These are phyloP conservation scores for Apium graveolens DNA, from an alignment of 129 eudicot genomes.

Conservation along the genomic window DNA sequence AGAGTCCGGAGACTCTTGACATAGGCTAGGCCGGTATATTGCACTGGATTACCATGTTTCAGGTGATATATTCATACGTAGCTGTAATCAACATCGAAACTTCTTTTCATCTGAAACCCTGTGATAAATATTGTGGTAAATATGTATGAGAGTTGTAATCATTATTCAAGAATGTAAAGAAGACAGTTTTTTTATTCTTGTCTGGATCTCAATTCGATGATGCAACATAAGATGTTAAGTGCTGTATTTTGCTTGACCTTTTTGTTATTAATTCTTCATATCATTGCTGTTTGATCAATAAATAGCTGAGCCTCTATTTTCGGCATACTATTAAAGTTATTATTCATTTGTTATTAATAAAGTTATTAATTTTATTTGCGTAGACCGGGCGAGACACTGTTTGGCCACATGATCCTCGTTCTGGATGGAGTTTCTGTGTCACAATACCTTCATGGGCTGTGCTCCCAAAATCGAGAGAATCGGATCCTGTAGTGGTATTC, in stretches of 20 bases:
- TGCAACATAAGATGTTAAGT: not conserved
- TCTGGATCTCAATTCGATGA: not conserved
- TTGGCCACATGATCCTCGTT: constrained; percentile 97
- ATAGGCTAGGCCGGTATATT: not conserved
- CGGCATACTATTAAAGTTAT: not conserved
- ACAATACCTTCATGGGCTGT: constrained; percentile 94
- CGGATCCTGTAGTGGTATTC: constrained; percentile 95
- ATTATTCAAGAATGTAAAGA: too few species aligned
- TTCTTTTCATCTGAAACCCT: too few species aligned
- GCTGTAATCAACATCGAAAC: too few species aligned
- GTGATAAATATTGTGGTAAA: too few species aligned
- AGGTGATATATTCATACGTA: too few species aligned
- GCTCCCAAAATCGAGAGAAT: constrained; percentile 82
- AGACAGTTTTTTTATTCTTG: not conserved
- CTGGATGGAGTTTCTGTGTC: constrained; percentile 98
- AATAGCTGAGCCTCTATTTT: not conserved
- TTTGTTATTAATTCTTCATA: too few species aligned
- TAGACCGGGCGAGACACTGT: constrained; percentile 86
- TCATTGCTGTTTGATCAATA: not conserved
- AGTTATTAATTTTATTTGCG: constrained; percentile 12
- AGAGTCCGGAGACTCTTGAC: not conserved
- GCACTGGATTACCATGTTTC: not conserved
- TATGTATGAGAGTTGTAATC: not conserved
- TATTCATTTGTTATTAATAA: not conserved
- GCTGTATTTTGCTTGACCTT: not conserved